Evolutionary conservation across 2,329 filamentous ascomycete genomes (phyloP).

Genomic region (Ophiostoma novo-ulmi): DNA sequence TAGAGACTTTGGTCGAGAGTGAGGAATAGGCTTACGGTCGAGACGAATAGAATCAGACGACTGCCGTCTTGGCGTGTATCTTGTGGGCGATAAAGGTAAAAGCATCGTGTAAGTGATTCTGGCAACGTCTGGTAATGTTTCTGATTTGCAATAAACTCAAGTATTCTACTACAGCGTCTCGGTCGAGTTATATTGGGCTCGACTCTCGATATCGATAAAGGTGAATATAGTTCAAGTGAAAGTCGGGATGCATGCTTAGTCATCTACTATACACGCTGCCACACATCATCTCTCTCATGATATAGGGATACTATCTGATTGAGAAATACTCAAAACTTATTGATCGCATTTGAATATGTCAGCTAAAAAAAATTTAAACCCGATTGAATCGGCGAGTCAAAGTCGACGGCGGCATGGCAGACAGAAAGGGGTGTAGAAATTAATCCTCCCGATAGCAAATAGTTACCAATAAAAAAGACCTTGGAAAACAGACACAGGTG

Average conservation of each 20-base stretch:
- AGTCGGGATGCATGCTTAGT: not conserved
- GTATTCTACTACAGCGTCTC: not conserved
- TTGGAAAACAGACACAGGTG: not conserved
- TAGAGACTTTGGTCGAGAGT: not conserved
- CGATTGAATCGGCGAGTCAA: too few relatives aligned
- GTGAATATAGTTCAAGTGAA: not conserved
- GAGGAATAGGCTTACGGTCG: too few relatives aligned
- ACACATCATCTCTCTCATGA: not conserved
- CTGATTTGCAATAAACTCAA: not conserved
- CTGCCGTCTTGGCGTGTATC: not conserved
- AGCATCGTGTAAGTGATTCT: not conserved
- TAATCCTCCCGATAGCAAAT: not conserved
- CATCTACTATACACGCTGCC: not conserved
- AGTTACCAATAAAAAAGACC: not conserved
- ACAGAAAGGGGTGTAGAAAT: not conserved
- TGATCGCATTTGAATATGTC: too few relatives aligned
- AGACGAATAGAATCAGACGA: not conserved
- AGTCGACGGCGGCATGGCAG: not conserved
- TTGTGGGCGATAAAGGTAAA: not conserved
- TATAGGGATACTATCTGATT: not conserved
- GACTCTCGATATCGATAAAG: too few relatives aligned
- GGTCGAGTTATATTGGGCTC: not conserved
- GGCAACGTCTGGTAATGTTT: too few relatives aligned
- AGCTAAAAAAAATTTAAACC: not conserved
- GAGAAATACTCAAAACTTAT: too few relatives aligned